These are phyloP conservation scores for Arachnomyces sp. DNA, from an alignment of 2,329 filamentous ascomycete genomes.

Conservation along the genomic window DNA sequence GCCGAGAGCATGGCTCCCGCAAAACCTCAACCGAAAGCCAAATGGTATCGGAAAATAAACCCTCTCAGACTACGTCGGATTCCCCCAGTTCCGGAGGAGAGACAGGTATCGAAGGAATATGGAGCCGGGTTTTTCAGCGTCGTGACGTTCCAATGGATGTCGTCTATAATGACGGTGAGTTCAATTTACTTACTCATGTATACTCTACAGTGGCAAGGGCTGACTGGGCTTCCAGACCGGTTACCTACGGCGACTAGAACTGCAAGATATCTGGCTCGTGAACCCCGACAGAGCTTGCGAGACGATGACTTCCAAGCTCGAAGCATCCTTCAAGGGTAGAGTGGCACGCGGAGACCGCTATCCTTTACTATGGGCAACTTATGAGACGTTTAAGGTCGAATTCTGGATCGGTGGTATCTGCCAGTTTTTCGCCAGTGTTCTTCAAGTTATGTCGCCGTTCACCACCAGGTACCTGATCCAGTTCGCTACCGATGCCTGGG, in stretches of 20 bases:
- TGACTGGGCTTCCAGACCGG: constrained; percentile 50
- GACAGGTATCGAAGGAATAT: constrained; percentile 58
- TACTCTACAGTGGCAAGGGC: background rate
- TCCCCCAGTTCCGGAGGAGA: constrained; percentile 49
- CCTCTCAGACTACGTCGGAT: constrained; percentile 39
- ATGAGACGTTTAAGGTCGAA: constrained; percentile 77
- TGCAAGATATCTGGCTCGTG: constrained; percentile 80
- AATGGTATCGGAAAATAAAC: constrained; percentile 36
- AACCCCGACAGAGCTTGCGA: constrained; percentile 72
- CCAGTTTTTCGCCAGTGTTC: constrained; percentile 61
- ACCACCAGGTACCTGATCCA: constrained; percentile 76
- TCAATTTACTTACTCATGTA: constrained; percentile 10
- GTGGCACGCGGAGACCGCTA: constrained; percentile 59
- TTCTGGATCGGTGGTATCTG: constrained; percentile 78
- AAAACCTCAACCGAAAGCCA: constrained; percentile 14
- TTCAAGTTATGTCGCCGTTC: constrained; percentile 76
- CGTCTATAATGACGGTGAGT: constrained; percentile 69
- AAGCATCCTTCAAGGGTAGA: constrained; percentile 61
- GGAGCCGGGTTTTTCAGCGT: constrained; percentile 64
- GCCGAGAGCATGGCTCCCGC: constrained; percentile 6
- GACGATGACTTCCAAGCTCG: constrained; percentile 57
- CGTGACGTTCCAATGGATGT: constrained; percentile 84
- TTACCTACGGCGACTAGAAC: constrained; percentile 73
- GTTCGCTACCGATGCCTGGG: constrained; percentile 73
- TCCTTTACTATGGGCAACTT: constrained; percentile 69